Percentiles rank a stretch among this genome's conserved stretches.
Evolutionary conservation across 306 rosid species (phyloP).

Genomic region (Ammopiptanthus mongolicus): DNA sequence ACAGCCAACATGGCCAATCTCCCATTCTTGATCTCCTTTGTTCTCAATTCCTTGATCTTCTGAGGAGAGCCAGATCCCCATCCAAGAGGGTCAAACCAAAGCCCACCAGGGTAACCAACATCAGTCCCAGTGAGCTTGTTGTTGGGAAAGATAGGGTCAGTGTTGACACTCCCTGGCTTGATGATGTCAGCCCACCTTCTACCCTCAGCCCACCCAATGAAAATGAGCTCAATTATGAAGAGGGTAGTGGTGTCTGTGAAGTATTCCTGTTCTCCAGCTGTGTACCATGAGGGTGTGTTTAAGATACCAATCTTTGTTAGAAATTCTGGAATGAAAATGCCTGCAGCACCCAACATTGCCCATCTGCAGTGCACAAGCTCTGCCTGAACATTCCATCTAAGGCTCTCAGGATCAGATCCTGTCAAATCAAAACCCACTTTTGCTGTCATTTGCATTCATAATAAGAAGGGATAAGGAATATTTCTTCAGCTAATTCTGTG

Average conservation of each 20-base stretch:
- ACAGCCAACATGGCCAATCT: constrained; percentile 40
- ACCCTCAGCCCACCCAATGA: constrained; percentile 35
- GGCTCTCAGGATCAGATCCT: constrained; percentile 27
- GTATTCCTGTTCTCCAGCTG: constrained; percentile 28
- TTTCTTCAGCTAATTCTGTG: background rate
- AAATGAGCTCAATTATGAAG: constrained; percentile 24
- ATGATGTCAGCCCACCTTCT: constrained; percentile 29
- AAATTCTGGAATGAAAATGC: constrained; percentile 32
- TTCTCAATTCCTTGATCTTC: constrained; percentile 29
- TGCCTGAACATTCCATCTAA: constrained; percentile 28
- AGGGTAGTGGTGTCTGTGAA: constrained; percentile 30
- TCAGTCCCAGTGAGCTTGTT: constrained; percentile 33
- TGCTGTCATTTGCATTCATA: background rate
- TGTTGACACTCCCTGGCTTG: constrained; percentile 28
- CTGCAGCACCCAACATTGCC: constrained; percentile 35
- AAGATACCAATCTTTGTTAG: constrained; percentile 26
- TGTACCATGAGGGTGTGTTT: constrained; percentile 29
- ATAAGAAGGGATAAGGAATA: background rate
- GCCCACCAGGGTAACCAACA: constrained; percentile 35
- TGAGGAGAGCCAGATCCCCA: constrained; percentile 31
- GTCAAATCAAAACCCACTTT: background rate
- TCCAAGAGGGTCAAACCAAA: constrained; percentile 31
- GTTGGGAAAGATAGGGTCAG: constrained; percentile 28
- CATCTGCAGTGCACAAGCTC: constrained; percentile 37
- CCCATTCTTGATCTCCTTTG: constrained; percentile 31